Conservation (phyloP, 2,329 filamentous ascomycete species). For the Knoxdaviesia proteae region DNA sequence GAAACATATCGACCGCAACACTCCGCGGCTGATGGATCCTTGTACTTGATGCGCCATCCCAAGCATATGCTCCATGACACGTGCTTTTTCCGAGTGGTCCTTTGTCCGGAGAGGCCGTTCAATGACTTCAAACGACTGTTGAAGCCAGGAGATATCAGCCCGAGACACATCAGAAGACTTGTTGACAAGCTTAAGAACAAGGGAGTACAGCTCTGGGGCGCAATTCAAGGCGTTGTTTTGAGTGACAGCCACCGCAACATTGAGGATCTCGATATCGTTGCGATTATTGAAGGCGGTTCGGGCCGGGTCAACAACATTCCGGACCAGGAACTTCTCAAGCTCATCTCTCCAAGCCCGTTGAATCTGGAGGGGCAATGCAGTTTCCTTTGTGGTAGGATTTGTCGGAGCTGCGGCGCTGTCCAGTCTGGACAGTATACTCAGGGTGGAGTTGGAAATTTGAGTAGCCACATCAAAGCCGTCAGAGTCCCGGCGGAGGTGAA, state of each 20-base stretch:
- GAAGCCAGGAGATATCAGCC: constrained; percentile 9
- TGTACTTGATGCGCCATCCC: constrained; percentile 12
- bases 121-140: too few relatives aligned
- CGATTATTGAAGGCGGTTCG: constrained; percentile 23
- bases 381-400: not conserved
- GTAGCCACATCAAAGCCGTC: constrained; percentile 28
- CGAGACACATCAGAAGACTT: constrained; percentile 12
- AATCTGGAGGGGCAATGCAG: constrained; percentile 1
- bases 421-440: constrained; percentile 11
- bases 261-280: constrained; percentile 19
- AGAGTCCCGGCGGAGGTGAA: constrained; percentile 27
- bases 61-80: constrained; percentile 12
- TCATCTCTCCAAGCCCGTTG: constrained; percentile 19
- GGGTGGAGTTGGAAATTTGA: constrained; percentile 19
- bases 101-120: not conserved
- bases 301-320: constrained; percentile 29
- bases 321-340: constrained; percentile 26
- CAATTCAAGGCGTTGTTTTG: constrained; percentile 14
- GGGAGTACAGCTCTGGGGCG: constrained; percentile 22
- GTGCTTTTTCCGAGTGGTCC: constrained; percentile 6
- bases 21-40: constrained; percentile 15
- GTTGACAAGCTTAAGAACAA: constrained; percentile 14
- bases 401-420: constrained; percentile 1
- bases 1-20: constrained; percentile 20
- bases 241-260: constrained; percentile 18